phyloP scores from a whole-genome alignment of 768 basidiomycete species.

The Tulasnella sp. region DNA sequence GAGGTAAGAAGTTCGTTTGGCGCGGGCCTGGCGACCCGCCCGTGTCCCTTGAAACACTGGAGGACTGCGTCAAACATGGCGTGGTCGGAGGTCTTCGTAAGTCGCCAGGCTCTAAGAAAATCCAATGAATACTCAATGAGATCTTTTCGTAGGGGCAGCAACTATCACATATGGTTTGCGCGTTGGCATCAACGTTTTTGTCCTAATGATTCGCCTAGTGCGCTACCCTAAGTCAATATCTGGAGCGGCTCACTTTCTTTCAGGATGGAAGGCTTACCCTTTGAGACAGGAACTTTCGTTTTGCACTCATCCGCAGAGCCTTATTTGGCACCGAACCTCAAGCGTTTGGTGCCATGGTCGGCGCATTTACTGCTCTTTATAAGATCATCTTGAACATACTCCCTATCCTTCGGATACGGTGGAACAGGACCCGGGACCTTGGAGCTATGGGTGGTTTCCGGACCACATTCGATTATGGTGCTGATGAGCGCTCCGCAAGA shows the following conservation, averaged over 20 bases:
- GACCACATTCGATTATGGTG: background rate
- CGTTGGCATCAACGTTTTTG: conserved; percentile 68
- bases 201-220: conserved; percentile 64
- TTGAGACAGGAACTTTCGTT: conserved; percentile 42
- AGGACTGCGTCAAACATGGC: conserved; percentile 62
- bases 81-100: conserved; percentile 59
- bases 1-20: conserved; percentile 70
- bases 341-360: conserved; percentile 68
- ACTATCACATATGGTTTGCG: conserved; percentile 71
- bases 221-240: conserved; percentile 55
- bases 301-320: conserved; percentile 63
- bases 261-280: background rate
- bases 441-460: conserved; percentile 22
- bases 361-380: conserved; percentile 53
- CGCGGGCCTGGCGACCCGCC: conserved; percentile 67
- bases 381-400: conserved; percentile 69
- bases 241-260: background rate
- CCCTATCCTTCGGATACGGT: conserved; percentile 44
- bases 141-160: conserved; percentile 53
- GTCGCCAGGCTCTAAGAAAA: conserved; percentile 25
- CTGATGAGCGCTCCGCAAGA: background rate
- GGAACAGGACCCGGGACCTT: conserved; percentile 24
- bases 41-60: conserved; percentile 48
- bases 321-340: conserved; percentile 74
- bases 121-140: background rate